A percentile compares a stretch with the other conserved stretches of the same genome.
phyloP scores from a whole-genome alignment of 306 rosid genomes.

The Lathyrus sativus region DNA sequence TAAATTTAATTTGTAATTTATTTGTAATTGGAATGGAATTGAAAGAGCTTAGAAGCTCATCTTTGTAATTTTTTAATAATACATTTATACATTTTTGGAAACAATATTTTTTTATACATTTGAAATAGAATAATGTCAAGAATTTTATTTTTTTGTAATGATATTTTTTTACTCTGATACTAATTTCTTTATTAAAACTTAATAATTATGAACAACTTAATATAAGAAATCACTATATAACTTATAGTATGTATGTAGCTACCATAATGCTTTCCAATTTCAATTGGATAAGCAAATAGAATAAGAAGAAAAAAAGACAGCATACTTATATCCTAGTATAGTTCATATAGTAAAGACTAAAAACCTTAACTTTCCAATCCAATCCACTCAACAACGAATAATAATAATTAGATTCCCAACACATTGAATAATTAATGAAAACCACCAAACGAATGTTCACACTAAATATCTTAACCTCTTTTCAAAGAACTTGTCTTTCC shows the following conservation, averaged over 20 bases:
- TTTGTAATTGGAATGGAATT: too few species aligned
- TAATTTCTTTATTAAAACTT: too few species aligned
- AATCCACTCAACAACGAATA: slow-evolving; percentile 22
- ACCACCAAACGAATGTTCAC: slow-evolving; percentile 14
- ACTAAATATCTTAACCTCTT: slow-evolving; percentile 30
- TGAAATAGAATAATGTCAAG: too few species aligned
- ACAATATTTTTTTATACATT: too few species aligned
- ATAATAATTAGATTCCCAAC: neutral
- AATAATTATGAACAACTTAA: neutral
- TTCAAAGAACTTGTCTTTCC: slow-evolving; percentile 45
- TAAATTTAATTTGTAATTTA: too few species aligned
- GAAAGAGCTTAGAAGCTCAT: too few species aligned
- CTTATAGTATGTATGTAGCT: neutral
- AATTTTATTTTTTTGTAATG: too few species aligned
- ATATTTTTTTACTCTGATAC: too few species aligned
- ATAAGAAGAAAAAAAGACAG: neutral
- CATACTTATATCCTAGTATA: neutral
- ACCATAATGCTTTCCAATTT: neutral
- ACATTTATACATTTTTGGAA: too few species aligned
- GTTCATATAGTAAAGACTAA: neutral
- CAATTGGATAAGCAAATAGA: slow-evolving; percentile 1
- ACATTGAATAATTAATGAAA: neutral
- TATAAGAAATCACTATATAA: neutral
- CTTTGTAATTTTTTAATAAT: too few species aligned
- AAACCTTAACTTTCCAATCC: slow-evolving; percentile 1